Conservation (phyloP, 1,284 basidiomycete species). For the Moniliophthora roreri region DNA sequence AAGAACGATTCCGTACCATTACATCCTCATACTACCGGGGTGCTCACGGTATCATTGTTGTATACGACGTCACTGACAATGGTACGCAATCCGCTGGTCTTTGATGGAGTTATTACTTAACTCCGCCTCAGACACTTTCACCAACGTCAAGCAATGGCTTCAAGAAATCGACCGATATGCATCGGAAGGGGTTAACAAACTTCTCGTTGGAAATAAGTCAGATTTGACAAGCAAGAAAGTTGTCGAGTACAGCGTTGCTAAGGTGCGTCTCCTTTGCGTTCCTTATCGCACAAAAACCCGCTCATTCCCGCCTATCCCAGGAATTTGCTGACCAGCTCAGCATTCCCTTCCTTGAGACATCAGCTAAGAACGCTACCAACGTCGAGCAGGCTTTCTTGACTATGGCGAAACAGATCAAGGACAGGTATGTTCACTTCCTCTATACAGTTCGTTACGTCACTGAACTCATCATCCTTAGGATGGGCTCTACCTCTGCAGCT, state of each 20-base stretch:
- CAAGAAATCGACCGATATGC: slow-evolving; percentile 99
- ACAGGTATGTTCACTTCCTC: slow-evolving; percentile 58
- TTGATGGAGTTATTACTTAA: slow-evolving; percentile 7
- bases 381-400: slow-evolving; percentile 99
- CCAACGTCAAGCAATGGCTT: slow-evolving; percentile 99
- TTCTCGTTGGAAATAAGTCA: slow-evolving; percentile 98
- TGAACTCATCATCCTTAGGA: slow-evolving; percentile 41
- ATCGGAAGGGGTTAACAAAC: slow-evolving; percentile 97
- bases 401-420: slow-evolving; percentile 99
- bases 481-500: slow-evolving; percentile 75
- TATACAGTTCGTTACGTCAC: neutral
- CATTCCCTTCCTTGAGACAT: slow-evolving; percentile 98
- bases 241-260: slow-evolving; percentile 96
- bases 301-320: slow-evolving; percentile 34
- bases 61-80: slow-evolving; percentile 99
- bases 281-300: neutral
- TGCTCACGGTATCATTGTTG: slow-evolving; percentile 96
- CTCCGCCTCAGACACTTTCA: slow-evolving; percentile 78
- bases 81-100: slow-evolving; percentile 45
- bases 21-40: slow-evolving; percentile 97
- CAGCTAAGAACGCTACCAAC: slow-evolving; percentile 97
- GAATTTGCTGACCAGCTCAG: slow-evolving; percentile 95
- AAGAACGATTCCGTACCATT: slow-evolving; percentile 97
- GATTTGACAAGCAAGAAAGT: slow-evolving; percentile 99
- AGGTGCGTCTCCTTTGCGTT: slow-evolving; percentile 52